phyloP scores from a whole-genome alignment of 2,329 filamentous ascomycete species.

The Cladorrhinum sp. region DNA sequence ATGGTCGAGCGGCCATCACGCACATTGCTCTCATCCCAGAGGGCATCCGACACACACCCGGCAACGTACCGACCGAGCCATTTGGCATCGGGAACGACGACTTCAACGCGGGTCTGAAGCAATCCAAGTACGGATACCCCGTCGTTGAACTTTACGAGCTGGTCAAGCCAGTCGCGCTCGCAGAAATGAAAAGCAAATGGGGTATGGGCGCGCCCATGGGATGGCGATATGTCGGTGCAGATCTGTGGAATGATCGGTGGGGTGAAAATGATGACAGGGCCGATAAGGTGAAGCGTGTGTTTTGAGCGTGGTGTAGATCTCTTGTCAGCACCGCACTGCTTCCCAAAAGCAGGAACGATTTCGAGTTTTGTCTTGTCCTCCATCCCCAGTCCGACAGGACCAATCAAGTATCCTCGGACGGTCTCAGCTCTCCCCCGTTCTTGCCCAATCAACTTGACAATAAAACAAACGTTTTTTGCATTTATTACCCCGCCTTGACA shows the following conservation, averaged over 20 bases:
- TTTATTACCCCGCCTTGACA: background rate
- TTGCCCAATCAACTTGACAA: background rate
- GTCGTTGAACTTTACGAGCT: constrained; percentile 29
- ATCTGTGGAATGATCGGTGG: constrained; percentile 29
- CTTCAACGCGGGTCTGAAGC: background rate
- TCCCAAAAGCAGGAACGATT: background rate
- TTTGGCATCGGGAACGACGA: background rate
- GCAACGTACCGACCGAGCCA: background rate
- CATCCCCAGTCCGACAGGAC: background rate
- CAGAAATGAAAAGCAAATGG: constrained; percentile 28
- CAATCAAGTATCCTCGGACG: background rate
- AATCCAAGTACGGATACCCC: constrained; percentile 27
- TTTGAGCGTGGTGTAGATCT: no score
- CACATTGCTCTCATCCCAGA: constrained; percentile 16
- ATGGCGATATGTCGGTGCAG: constrained; percentile 24
- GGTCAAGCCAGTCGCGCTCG: constrained; percentile 23
- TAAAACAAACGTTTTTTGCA: background rate
- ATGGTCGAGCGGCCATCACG: constrained; percentile 10
- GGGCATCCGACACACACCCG: background rate
- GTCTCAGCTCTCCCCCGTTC: background rate
- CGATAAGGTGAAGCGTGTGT: constrained; percentile 7
- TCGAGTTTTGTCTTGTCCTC: background rate
- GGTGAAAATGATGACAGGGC: constrained; percentile 15
- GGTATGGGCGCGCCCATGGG: constrained; percentile 30
- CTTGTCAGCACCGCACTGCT: background rate